Conservation (phyloP, 2,329 filamentous ascomycete genomes). For the Penicillium sp. region DNA sequence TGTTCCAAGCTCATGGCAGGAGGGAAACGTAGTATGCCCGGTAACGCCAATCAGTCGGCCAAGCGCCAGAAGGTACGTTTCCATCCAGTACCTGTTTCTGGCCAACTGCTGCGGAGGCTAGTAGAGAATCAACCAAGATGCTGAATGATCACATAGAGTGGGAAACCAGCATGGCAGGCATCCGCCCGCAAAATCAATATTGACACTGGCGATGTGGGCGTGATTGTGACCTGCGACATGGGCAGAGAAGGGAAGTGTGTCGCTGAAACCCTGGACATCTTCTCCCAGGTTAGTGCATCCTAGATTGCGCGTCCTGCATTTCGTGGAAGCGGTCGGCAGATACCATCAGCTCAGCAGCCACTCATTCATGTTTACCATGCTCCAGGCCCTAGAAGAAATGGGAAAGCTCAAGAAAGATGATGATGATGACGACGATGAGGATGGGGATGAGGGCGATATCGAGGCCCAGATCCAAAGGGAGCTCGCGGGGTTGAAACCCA, state of each 20-base stretch:
- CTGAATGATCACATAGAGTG: conserved; percentile 33
- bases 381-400: conserved; percentile 24
- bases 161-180: conserved; percentile 34
- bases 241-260: conserved; percentile 66
- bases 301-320: background rate
- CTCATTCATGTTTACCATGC: background rate
- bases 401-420: conserved; percentile 28
- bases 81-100: background rate
- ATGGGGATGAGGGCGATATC: conserved; percentile 58
- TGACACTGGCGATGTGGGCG: conserved; percentile 62
- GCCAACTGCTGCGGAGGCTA: background rate
- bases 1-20: conserved; percentile 32
- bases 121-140: background rate
- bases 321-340: background rate
- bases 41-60: conserved; percentile 31
- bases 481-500: conserved; percentile 59
- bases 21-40: conserved; percentile 43
- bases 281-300: conserved; percentile 56
- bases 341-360: background rate
- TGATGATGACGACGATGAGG: conserved; percentile 40
- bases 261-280: conserved; percentile 62
- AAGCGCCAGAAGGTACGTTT: conserved; percentile 35
- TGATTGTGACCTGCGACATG: conserved; percentile 68
- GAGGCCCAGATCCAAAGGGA: conserved; percentile 67
- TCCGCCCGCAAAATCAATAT: conserved; percentile 39